Evolutionary conservation across 257 asterid species (phyloP).

Genomic region (Scutellaria galericulata): DNA sequence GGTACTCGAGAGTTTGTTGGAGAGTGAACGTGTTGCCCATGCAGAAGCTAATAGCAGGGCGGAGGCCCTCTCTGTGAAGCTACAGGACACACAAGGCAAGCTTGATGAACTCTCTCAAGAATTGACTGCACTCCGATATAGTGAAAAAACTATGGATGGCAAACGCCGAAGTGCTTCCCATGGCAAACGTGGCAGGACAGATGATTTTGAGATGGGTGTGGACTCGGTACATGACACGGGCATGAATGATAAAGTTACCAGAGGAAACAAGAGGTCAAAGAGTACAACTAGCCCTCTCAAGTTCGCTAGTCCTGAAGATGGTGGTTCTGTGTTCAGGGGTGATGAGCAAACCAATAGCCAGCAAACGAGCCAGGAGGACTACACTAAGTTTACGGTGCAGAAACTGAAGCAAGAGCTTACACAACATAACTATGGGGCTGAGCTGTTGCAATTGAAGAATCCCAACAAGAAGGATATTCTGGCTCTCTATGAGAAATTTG

Average conservation of each 20-base stretch:
- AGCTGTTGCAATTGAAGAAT: conserved; percentile 67
- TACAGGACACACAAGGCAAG: conserved; percentile 82
- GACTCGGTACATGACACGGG: conserved; percentile 74
- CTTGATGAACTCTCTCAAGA: conserved; percentile 79
- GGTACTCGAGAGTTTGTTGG: conserved; percentile 75
- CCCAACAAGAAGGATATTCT: conserved; percentile 71
- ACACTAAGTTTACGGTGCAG: conserved; percentile 64
- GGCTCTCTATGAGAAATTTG: conserved; percentile 72
- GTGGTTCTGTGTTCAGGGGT: conserved; percentile 78
- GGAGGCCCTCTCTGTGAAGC: conserved; percentile 81
- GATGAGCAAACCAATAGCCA: conserved; percentile 70
- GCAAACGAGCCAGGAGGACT: conserved; percentile 63
- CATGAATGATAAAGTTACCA: conserved; percentile 47
- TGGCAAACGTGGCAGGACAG: conserved; percentile 76
- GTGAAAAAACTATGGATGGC: conserved; percentile 68
- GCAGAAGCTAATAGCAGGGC: conserved; percentile 89
- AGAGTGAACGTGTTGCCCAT: conserved; percentile 80
- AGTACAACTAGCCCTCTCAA: conserved; percentile 75
- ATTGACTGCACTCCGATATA: conserved; percentile 62
- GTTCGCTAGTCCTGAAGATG: conserved; percentile 72
- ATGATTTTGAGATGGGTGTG: conserved; percentile 74
- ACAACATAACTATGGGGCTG: conserved; percentile 68
- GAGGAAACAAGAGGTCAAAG: conserved; percentile 76
- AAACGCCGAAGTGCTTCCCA: conserved; percentile 70
- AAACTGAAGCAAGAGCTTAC: conserved; percentile 83